Conservation (phyloP, 179 eudicot species). For the Silene coronaria region DNA sequence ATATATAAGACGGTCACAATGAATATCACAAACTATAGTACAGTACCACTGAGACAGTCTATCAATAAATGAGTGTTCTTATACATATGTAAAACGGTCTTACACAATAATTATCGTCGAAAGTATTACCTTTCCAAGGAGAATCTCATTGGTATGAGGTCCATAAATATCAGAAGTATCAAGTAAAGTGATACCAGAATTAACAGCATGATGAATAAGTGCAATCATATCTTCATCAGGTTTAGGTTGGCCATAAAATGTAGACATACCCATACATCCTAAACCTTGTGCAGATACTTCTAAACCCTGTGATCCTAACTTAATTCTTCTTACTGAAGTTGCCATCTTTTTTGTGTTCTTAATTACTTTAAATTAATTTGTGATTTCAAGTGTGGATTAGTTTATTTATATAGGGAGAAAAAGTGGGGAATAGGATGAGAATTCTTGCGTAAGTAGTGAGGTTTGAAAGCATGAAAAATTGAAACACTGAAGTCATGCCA, state of each 20-base stretch:
- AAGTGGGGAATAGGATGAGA: too few relatives aligned
- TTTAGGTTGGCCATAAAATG: slow-evolving; percentile 11
- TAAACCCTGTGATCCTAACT: slow-evolving; percentile 23
- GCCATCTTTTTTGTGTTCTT: background rate
- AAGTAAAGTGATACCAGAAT: slow-evolving; percentile 30
- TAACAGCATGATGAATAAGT: slow-evolving; percentile 29
- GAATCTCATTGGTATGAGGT: slow-evolving; percentile 29
- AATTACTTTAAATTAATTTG: too few relatives aligned
- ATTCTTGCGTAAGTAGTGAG: too few relatives aligned
- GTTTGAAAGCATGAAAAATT: too few relatives aligned
- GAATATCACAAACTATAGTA: too few relatives aligned
- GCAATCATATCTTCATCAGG: slow-evolving; percentile 31
- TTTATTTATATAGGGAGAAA: too few relatives aligned
- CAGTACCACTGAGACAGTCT: too few relatives aligned
- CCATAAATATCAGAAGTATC: slow-evolving; percentile 33
- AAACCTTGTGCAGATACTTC: slow-evolving; percentile 31
- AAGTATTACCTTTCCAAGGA: slow-evolving; percentile 24
- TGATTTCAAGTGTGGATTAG: too few relatives aligned
- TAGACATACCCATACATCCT: slow-evolving; percentile 30
- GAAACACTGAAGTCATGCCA: too few relatives aligned
- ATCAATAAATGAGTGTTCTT: background rate
- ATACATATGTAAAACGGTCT: background rate
- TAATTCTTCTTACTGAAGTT: slow-evolving; percentile 18
- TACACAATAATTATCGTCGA: background rate
- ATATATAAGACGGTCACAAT: background rate